Conservation (phyloP, 352 stramenopile species). For the Pythium pectinolyticum region DNA sequence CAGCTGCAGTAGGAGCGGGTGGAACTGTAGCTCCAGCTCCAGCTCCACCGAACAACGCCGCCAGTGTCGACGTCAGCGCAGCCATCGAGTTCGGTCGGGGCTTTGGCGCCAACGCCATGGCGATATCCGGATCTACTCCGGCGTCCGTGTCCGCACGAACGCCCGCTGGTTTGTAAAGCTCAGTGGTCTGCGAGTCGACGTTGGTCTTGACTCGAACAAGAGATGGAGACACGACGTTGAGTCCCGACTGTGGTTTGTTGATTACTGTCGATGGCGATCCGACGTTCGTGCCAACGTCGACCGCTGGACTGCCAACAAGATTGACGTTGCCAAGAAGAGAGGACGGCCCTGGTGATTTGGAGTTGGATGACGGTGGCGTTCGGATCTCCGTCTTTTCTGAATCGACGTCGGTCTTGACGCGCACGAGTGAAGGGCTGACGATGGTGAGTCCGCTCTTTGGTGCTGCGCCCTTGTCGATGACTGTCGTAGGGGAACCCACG, state of each 20-base stretch:
- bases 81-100: not conserved
- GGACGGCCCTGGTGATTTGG: not conserved
- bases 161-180: not conserved
- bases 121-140: not conserved
- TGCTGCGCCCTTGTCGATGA: not conserved
- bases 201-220: slow-evolving; percentile 6
- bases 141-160: not conserved
- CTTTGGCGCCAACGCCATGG: not conserved
- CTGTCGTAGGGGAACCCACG: slow-evolving; percentile 2
- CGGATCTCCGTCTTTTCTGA: slow-evolving; percentile 8
- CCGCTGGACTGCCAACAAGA: not conserved
- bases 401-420: slow-evolving; percentile 12
- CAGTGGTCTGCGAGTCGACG: slow-evolving; percentile 3
- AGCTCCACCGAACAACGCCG: not conserved
- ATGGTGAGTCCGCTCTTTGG: slow-evolving; percentile 1
- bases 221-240: slow-evolving; percentile 7
- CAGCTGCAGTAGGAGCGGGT: not conserved
- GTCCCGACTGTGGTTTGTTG: not conserved
- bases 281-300: slow-evolving; percentile 7
- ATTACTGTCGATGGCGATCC: not conserved
- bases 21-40: not conserved
- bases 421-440: not conserved
- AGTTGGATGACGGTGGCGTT: not conserved
- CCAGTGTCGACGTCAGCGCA: not conserved
- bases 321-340: not conserved